Conservation (phyloP, 441 rosid species). For the Sinapis alba region DNA sequence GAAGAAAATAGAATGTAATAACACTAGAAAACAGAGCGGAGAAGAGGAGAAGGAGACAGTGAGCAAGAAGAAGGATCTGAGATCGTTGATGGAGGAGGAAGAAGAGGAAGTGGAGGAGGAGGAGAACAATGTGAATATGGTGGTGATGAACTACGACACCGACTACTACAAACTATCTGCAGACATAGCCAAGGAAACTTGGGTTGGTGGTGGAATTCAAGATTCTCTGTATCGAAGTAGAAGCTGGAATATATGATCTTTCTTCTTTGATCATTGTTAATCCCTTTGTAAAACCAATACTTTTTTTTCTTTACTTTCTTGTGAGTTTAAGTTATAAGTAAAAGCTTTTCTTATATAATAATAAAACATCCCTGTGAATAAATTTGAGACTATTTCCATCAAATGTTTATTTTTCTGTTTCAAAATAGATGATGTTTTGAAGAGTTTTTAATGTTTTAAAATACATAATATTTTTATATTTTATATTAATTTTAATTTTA, state of each 20-base stretch:
- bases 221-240: conserved; percentile 68
- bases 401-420: no score
- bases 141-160: conserved; percentile 61
- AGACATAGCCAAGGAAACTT: conserved; percentile 78
- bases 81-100: conserved; percentile 79
- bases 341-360: not conserved
- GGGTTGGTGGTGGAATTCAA: conserved; percentile 70
- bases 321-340: conserved; percentile 11
- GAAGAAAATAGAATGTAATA: conserved; percentile 23
- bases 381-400: not conserved
- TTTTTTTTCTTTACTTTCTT: not conserved
- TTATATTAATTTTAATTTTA: no score
- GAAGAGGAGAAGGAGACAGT: conserved; percentile 25
- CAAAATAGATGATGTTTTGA: no score
- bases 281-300: conserved; percentile 2
- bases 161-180: conserved; percentile 63
- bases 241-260: conserved; percentile 62
- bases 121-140: conserved; percentile 43
- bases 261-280: not conserved
- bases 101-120: conserved; percentile 70
- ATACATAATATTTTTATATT: no score
- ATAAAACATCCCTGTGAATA: conserved; percentile 2
- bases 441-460: no score
- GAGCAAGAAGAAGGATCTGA: conserved; percentile 54
- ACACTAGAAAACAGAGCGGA: conserved; percentile 18